phyloP scores from a whole-genome alignment of 495 filamentous ascomycete species.

The Penicillium angulare region DNA sequence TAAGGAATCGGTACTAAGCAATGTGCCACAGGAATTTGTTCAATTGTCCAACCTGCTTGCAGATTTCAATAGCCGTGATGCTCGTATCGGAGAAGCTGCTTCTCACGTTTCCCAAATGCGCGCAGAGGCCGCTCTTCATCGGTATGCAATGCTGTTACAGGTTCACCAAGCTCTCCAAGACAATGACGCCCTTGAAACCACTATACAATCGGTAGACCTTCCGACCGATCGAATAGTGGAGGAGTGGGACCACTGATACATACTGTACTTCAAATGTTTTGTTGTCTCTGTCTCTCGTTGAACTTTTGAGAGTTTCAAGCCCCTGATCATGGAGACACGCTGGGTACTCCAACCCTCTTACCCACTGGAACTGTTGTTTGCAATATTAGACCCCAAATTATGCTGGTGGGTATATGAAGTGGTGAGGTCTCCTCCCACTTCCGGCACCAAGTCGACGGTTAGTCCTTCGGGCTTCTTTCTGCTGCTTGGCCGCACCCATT shows the following conservation, averaged over 20 bases:
- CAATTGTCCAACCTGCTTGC: neutral
- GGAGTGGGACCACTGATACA: neutral
- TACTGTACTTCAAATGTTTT: neutral
- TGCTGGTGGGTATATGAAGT: too few species aligned
- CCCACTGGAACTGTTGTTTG: too few species aligned
- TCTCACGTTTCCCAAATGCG: neutral
- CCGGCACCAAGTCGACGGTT: too few species aligned
- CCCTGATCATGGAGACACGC: too few species aligned
- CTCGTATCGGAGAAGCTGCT: neutral
- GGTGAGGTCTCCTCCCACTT: too few species aligned
- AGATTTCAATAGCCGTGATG: neutral
- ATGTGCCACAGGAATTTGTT: conserved; percentile 9
- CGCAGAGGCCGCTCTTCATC: neutral
- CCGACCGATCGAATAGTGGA: neutral
- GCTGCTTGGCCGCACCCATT: too few species aligned
- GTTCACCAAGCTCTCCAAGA: neutral
- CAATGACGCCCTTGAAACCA: neutral
- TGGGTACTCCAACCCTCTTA: too few species aligned
- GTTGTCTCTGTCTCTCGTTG: neutral
- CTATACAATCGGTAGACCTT: neutral
- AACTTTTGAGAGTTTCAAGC: neutral
- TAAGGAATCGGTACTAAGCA: too few species aligned
- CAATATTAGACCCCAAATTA: too few species aligned
- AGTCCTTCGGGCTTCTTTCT: too few species aligned
- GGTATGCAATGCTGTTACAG: neutral